Base-by-base conservation (phyloP, 768 basidiomycete genomes). In the Psilocybe cyanescens region DNA sequence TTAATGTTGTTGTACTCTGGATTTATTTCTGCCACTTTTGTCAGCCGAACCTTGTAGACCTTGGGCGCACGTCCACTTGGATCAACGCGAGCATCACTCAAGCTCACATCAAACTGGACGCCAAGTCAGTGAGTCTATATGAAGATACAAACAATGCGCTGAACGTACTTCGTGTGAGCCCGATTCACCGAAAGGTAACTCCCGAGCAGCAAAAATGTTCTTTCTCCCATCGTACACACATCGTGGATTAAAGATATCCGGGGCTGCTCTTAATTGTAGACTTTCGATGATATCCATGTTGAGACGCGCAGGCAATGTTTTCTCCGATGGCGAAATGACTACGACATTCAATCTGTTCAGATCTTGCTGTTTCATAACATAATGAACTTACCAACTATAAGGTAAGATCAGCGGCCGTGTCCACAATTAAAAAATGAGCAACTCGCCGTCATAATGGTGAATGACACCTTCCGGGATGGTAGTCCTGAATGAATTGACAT, bases 201-300 rank as follows among this genome's bases (percentile, higher is more conserved):
- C 79, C 41, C 83, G 78, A 12, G 85, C 75, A 24, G 88, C 79
- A 67, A 91, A 94, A 60, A 82, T 71, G 63, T 93, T 94, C 73
- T 92, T 94, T 45, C 90, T 81, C 0, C 92, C 92, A 60, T 94
- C 92, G 61, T 92, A 94, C 1, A 85, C 91, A 16, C 81, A 88
- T 12, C 81, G 84, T 8, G 90, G 91, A 2, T 84, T 90, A 69
- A 94, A 94, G 19, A 90, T 76, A n/a, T 82, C 74, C 0, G 85
- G 86, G 1, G 86, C 84, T 3, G 83, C 78, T 0, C 75, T 70
- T 3, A 75, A 77, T 70, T 94, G 93, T 12, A 94, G 71, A 14
- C 76, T 77, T 12, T 80, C 79, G 51, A 94, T 87, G 8, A 94
- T 74, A 12, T 89, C 86, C 79, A 94, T 80, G 61, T 92, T 93